Evolutionary conservation across 148 eudicot species (phyloP).

Genomic region (Rhododendron vialii): DNA sequence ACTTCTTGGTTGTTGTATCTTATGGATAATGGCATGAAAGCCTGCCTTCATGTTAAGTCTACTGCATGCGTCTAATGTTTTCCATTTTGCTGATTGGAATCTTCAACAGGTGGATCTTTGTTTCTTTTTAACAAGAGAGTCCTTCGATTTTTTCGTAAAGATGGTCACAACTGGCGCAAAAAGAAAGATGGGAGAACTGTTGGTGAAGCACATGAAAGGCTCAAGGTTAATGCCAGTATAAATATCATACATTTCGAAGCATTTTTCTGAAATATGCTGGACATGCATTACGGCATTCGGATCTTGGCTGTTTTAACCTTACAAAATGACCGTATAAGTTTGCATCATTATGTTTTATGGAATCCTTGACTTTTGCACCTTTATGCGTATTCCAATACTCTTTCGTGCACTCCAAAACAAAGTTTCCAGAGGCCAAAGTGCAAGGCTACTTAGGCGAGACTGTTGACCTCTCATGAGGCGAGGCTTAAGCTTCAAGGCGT

Average conservation of each 20-base stretch:
- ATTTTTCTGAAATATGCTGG: not conserved
- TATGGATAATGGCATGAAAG: not conserved
- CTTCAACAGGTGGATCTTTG: slow-evolving; percentile 70
- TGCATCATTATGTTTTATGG: not conserved
- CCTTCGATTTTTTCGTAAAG: slow-evolving; percentile 77
- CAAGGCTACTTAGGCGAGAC: no score
- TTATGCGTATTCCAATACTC: not conserved
- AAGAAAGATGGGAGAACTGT: slow-evolving; percentile 79
- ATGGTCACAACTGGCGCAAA: slow-evolving; percentile 87
- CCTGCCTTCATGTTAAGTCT: not conserved
- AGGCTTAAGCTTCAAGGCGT: no score
- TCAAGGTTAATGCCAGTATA: slow-evolving; percentile 50
- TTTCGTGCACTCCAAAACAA: not conserved
- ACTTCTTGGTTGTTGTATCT: not conserved
- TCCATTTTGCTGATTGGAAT: slow-evolving; percentile 11
- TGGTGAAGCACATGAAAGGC: slow-evolving; percentile 94
- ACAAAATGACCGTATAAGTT: not conserved
- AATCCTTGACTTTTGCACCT: not conserved
- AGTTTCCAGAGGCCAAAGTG: no score
- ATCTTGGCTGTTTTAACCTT: not conserved
- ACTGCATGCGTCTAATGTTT: slow-evolving; percentile 3
- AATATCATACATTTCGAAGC: not conserved
- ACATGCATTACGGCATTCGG: not conserved
- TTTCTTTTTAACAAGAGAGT: slow-evolving; percentile 90
- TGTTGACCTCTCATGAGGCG: no score